phyloP scores from a whole-genome alignment of 768 basidiomycete genomes.

The Astraeus odoratus region DNA sequence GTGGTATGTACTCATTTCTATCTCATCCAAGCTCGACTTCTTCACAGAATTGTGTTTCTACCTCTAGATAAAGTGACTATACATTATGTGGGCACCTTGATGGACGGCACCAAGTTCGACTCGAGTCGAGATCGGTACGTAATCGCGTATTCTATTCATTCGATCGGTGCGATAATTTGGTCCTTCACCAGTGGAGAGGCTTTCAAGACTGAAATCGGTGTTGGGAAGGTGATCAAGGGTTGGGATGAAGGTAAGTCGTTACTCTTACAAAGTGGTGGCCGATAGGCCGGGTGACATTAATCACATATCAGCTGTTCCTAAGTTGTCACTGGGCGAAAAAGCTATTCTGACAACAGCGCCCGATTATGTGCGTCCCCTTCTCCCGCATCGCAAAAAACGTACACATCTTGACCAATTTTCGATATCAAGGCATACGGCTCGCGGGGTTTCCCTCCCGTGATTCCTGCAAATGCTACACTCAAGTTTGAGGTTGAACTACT shows the following conservation, averaged over 20 bases:
- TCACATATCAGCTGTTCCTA: constrained; percentile 52
- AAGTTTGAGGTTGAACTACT: constrained; percentile 81
- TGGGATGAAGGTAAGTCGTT: constrained; percentile 76
- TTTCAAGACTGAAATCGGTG: constrained; percentile 68
- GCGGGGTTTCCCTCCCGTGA: constrained; percentile 72
- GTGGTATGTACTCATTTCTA: constrained; percentile 45
- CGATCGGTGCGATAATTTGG: constrained; percentile 3
- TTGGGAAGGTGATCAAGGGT: constrained; percentile 79
- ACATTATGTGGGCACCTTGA: constrained; percentile 73
- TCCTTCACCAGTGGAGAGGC: constrained; percentile 40
- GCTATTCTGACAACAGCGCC: constrained; percentile 58
- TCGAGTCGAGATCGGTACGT: constrained; percentile 67
- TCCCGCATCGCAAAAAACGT: not conserved
- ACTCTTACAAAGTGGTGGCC: not conserved
- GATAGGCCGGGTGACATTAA: constrained; percentile 10
- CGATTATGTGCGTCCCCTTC: constrained; percentile 59
- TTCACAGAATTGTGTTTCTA: constrained; percentile 16
- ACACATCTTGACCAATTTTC: not conserved
- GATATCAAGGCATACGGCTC: constrained; percentile 56
- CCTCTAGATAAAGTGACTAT: constrained; percentile 61
- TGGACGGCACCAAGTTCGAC: constrained; percentile 62
- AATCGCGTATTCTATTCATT: constrained; percentile 14
- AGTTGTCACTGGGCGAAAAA: constrained; percentile 73
- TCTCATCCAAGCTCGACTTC: constrained; percentile 3
- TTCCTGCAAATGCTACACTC: constrained; percentile 69